Evolutionary conservation across 306 rosid genomes (phyloP), one percentile per base, ranked within the genome.

Genomic region (Carpinus viminea): DNA sequence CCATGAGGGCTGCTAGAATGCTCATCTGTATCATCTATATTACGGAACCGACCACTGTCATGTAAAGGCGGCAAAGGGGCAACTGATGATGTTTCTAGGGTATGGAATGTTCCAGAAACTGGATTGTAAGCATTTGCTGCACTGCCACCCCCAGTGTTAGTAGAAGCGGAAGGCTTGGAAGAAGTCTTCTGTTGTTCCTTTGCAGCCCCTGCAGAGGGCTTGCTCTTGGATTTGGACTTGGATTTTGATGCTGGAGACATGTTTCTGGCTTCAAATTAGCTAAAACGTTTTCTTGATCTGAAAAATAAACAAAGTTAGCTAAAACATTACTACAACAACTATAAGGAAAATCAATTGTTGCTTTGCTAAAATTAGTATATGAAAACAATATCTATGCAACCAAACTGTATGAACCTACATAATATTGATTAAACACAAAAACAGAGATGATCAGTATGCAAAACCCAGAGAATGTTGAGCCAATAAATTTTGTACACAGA

Each of bases 231-330:
- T 81, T 89, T 92, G 31, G 97, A 82, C 81, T 90, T 90, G 5
- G 93, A 90, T 85, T 82, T 92, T 73, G 89, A 80, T 50, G 80
- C 83, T 74, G 94, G 93, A 85, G 97, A 92, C 97, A 92, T 92
- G 68, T 89, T 56, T 51, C 65, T 4, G 74, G 70, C 13, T 66
- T 34, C 41, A 20, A 50, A 65, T 9, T 66, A 74, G 57, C 51
- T 78, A 18, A 38, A 66, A 66, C 8, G 18, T 66, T 31, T 31
- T 31, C 2, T 31, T 31, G 34, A 1, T 31, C 34, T 31, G 34
- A 31, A 31, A 31, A 31, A 31, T 31, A 31, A 31, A 31, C 34
- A 31, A 20, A 64, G 51, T 9, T 66, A 74, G 57, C 51, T 78
- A 18, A 38, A 66, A 66, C 3, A 8, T 66, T 41, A 41, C 72